Evolutionary conservation across 176 grass and related monocot genomes (phyloP).

Genomic region (Pontederia crassipes): DNA sequence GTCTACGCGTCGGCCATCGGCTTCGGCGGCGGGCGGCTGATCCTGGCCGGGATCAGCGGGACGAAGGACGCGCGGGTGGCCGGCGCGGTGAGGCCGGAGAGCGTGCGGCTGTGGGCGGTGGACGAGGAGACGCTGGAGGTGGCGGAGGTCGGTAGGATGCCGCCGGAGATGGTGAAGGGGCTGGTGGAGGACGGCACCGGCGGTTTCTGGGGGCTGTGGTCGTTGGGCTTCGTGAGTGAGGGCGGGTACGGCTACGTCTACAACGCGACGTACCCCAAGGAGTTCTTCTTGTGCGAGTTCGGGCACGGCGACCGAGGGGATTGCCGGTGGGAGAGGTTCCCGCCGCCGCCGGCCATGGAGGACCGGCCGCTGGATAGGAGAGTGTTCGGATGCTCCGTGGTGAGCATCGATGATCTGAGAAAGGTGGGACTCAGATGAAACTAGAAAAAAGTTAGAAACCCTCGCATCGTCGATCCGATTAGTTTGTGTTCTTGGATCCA

Average conservation of each 20-base stretch:
- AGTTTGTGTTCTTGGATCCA: too few relatives aligned
- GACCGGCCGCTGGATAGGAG: constrained; percentile 26
- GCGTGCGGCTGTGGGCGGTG: constrained; percentile 51
- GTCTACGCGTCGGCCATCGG: constrained; percentile 33
- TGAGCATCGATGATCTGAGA: constrained; percentile 35
- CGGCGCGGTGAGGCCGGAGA: constrained; percentile 9
- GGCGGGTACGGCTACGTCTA: constrained; percentile 65
- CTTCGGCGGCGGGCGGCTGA: constrained; percentile 24
- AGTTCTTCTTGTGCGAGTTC: constrained; percentile 54
- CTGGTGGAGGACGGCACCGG: constrained; percentile 34
- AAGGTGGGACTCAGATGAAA: neutral
- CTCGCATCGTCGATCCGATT: too few relatives aligned
- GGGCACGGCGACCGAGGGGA: neutral
- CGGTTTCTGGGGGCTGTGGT: constrained; percentile 7
- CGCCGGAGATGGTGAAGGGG: constrained; percentile 36
- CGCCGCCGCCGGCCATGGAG: constrained; percentile 29
- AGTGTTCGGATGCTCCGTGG: constrained; percentile 50
- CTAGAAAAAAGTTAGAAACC: too few relatives aligned
- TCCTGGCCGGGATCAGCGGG: constrained; percentile 47
- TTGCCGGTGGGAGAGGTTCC: constrained; percentile 69
- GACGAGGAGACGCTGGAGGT: constrained; percentile 37
- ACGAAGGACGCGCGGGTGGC: neutral
- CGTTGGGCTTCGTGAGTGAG: constrained; percentile 49
- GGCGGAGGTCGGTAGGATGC: constrained; percentile 29
- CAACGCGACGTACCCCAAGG: constrained; percentile 48